phyloP scores from a whole-genome alignment of 2,329 filamentous ascomycete genomes.

The Clarireedia hainanense region DNA sequence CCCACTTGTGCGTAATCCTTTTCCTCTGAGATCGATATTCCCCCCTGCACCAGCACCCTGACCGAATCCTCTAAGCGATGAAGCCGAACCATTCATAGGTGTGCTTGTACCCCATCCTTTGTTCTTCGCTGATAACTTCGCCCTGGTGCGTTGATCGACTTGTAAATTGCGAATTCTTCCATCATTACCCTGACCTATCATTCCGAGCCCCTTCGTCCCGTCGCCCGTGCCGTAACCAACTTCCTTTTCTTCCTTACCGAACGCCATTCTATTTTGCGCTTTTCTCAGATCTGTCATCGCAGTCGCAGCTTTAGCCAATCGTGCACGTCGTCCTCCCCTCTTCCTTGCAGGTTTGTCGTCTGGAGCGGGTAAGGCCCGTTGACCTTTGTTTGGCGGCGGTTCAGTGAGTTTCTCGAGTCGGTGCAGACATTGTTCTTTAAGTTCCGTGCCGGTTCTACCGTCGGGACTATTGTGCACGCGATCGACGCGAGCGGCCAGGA shows the following conservation, averaged over 20 bases:
- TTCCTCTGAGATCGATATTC: conserved; percentile 64
- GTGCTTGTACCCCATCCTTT: conserved; percentile 82
- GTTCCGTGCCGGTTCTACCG: conserved; percentile 72
- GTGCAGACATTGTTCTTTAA: conserved; percentile 75
- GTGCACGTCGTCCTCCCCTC: conserved; percentile 78
- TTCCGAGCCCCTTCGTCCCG: conserved; percentile 79
- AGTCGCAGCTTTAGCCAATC: conserved; percentile 93
- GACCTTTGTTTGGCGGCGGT: conserved; percentile 80
- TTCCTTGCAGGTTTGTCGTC: conserved; percentile 94
- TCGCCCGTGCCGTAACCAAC: conserved; percentile 85
- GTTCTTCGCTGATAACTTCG: conserved; percentile 90
- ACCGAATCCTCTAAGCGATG: conserved; percentile 73
- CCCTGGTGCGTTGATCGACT: conserved; percentile 86
- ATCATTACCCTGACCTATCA: conserved; percentile 85
- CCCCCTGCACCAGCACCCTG: conserved; percentile 47
- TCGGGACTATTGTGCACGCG: conserved; percentile 74
- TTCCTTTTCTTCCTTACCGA: conserved; percentile 92
- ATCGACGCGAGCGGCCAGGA: conserved; percentile 88
- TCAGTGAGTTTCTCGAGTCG: conserved; percentile 89
- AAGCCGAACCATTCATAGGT: conserved; percentile 59
- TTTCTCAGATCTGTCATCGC: conserved; percentile 96
- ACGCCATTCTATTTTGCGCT: conserved; percentile 91
- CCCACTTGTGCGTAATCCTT: conserved; percentile 67
- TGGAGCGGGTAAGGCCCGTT: conserved; percentile 78
- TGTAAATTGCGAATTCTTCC: conserved; percentile 84